Percentiles rank a stretch among this genome's conserved stretches.
Evolutionary conservation across 371 early-diverging fungal genomes (phyloP).

Genomic region (Umbelopsis sp.): DNA sequence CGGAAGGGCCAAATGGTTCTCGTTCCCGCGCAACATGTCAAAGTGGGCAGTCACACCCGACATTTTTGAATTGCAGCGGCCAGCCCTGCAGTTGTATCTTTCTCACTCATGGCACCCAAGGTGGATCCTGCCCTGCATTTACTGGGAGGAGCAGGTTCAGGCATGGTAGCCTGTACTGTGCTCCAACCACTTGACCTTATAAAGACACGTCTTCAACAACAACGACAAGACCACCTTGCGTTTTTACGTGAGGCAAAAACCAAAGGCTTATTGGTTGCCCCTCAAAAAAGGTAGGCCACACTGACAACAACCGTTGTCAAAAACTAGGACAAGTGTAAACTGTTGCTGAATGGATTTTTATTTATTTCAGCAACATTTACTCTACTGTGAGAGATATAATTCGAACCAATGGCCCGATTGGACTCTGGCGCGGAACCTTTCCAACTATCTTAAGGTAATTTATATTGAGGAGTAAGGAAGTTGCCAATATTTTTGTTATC

Average conservation of each 20-base stretch:
- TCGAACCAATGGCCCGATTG: conserved; percentile 64
- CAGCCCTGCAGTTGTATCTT: background rate
- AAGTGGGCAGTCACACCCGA: conserved; percentile 13
- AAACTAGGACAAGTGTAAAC: conserved; percentile 12
- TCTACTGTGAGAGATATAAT: conserved; percentile 62
- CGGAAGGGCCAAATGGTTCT: no score
- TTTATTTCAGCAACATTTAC: conserved; percentile 53
- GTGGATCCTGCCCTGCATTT: conserved; percentile 61
- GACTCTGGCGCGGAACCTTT: conserved; percentile 92
- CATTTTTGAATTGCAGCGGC: background rate
- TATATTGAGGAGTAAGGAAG: background rate
- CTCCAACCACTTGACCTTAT: conserved; percentile 94
- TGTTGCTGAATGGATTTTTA: background rate
- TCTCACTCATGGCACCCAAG: conserved; percentile 22
- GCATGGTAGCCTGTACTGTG: conserved; percentile 77
- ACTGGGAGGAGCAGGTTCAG: conserved; percentile 81
- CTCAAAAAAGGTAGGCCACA: conserved; percentile 31
- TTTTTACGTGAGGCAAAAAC: conserved; percentile 50
- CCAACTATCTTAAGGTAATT: conserved; percentile 81
- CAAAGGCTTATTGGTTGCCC: conserved; percentile 36
- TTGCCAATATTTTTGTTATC: background rate
- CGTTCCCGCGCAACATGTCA: no score
- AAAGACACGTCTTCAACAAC: conserved; percentile 85
- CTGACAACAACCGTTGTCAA: background rate
- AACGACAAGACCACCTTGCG: conserved; percentile 56